Conservation (phyloP, 768 basidiomycete species). For the Leccinum subtestaceum region DNA sequence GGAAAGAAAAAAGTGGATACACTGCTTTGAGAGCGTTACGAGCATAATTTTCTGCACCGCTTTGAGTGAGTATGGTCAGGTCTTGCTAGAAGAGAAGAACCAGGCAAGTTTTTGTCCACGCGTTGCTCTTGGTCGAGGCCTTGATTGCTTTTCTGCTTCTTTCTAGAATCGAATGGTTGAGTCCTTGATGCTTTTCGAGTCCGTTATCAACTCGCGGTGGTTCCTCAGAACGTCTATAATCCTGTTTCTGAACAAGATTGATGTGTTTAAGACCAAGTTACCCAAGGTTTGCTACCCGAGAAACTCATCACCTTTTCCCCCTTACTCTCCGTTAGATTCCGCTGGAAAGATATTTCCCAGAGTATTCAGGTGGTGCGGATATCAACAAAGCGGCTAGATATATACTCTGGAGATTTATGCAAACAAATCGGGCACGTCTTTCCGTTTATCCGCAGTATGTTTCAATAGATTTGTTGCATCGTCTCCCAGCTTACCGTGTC, state of each 20-base stretch:
- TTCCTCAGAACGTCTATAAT: constrained; percentile 67
- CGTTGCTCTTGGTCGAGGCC: neutral
- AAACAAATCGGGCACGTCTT: constrained; percentile 78
- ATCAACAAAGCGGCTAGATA: constrained; percentile 95
- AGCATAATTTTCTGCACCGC: constrained; percentile 77
- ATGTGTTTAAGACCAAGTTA: constrained; percentile 73
- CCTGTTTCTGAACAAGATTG: constrained; percentile 69
- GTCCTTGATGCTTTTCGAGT: constrained; percentile 71
- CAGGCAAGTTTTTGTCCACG: constrained; percentile 20
- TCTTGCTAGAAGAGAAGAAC: constrained; percentile 55
- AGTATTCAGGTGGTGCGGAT: constrained; percentile 85
- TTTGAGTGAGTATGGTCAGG: constrained; percentile 74
- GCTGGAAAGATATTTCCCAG: constrained; percentile 77
- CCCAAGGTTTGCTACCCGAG: constrained; percentile 38
- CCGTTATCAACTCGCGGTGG: constrained; percentile 78
- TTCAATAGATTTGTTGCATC: too few relatives aligned
- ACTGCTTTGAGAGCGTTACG: constrained; percentile 78
- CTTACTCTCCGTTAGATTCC: constrained; percentile 47
- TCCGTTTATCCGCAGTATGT: constrained; percentile 90
- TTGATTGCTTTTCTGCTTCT: neutral
- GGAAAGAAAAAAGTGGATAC: constrained; percentile 82
- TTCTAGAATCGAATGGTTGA: constrained; percentile 77
- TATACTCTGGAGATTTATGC: constrained; percentile 93
- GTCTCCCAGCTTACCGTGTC: too few relatives aligned
- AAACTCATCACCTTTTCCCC: neutral